Percentiles rank a stretch among this genome's conserved stretches.
Evolutionary conservation across 169 alveolate species (phyloP).

Genomic region (Cryptosporidium bovis): DNA sequence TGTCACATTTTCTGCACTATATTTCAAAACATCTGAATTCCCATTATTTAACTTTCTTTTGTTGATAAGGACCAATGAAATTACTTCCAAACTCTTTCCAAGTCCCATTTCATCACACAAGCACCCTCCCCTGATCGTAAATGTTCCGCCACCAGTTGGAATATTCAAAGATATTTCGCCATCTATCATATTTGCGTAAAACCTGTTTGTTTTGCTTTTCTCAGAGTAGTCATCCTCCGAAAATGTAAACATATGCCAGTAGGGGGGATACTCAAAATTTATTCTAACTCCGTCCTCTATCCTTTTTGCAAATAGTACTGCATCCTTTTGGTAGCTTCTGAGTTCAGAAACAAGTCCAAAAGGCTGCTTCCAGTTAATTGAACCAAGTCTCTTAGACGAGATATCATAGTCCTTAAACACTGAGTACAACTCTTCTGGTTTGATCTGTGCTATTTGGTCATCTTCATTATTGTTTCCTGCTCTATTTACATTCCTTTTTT

Average conservation of each 20-base stretch:
- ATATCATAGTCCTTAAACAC: constrained; percentile 31
- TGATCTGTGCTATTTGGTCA: not conserved
- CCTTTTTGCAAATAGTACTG: constrained; percentile 35
- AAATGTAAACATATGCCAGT: constrained; percentile 18
- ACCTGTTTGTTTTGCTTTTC: not conserved
- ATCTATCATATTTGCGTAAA: constrained; percentile 27
- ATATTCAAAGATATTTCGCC: constrained; percentile 29
- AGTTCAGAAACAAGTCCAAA: constrained; percentile 10
- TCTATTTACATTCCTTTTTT: not conserved
- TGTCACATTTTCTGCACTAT: not conserved
- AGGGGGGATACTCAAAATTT: constrained; percentile 31
- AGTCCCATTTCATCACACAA: constrained; percentile 74
- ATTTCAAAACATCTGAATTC: not conserved
- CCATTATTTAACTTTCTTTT: not conserved
- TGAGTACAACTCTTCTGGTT: constrained; percentile 49
- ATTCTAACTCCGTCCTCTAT: constrained; percentile 11
- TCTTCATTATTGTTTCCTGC: too few relatives aligned
- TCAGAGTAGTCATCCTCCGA: not conserved
- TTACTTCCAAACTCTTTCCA: constrained; percentile 60
- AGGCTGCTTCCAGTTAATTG: constrained; percentile 16
- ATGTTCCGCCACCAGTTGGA: constrained; percentile 49
- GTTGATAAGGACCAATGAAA: constrained; percentile 29
- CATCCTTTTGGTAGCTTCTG: constrained; percentile 61
- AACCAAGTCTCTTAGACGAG: constrained; percentile 20
- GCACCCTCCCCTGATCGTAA: constrained; percentile 41